phyloP scores from a whole-genome alignment of 2,329 filamentous ascomycete species.

The Paraconiothyrium brasiliense region DNA sequence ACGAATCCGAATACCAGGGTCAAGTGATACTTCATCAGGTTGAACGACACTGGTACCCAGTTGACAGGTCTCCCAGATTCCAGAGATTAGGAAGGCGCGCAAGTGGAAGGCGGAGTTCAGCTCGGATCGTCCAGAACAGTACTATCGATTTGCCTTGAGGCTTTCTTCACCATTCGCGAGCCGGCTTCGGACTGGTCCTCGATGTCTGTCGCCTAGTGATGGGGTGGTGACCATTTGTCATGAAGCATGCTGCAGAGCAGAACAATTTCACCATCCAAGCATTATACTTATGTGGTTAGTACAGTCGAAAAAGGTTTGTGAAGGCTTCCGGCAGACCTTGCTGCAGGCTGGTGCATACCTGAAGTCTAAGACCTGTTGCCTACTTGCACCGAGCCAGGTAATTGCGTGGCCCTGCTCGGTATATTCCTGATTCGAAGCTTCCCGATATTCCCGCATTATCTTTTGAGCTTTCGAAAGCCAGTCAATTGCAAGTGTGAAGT shows the following conservation, averaged over 20 bases:
- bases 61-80: not conserved
- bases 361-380: slow-evolving; percentile 5
- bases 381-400: not conserved
- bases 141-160: not conserved
- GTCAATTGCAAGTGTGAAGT: not conserved
- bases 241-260: not conserved
- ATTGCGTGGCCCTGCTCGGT: not conserved
- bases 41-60: not conserved
- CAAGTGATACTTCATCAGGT: not conserved
- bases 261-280: not conserved
- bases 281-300: not conserved
- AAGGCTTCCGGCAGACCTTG: not conserved
- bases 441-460: not conserved
- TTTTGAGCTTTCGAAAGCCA: not conserved
- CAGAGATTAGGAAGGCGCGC: not conserved
- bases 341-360: not conserved
- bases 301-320: not conserved
- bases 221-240: not conserved
- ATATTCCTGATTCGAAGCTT: not conserved
- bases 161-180: not conserved
- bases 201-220: not conserved
- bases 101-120: not conserved
- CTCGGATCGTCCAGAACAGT: not conserved
- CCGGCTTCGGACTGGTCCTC: not conserved
- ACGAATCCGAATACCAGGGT: not conserved